Evolutionary conservation across 2,329 filamentous ascomycete species (phyloP), one percentile per base, ranked within the genome.

Genomic region (Pseudopyrenochaeta lycopersici): DNA sequence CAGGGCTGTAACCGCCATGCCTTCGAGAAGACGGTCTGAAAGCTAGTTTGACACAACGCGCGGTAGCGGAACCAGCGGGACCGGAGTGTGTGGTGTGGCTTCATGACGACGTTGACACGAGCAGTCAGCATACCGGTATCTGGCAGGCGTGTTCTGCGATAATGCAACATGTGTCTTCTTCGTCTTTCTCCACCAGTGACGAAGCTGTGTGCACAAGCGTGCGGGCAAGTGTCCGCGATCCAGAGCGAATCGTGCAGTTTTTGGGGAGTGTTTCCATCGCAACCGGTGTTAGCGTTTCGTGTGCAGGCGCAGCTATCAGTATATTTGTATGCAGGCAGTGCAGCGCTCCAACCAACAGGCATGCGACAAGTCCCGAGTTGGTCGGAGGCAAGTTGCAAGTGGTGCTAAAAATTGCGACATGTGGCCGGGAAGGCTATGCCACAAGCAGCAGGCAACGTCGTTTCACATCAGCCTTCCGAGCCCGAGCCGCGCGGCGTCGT

Each of bases 381-480:
- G 18, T 39, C 36, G 36, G 36, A 27, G n/a, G n/a, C 21, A 15
- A 29, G 21, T 6, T 38, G 32, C 21, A 15, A 38, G 31, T 35
- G 20, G 41, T 43, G 32, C 56, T 54, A 56, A 54, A 54, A 53
- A 62, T 62, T 62, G 59, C 59, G 59, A 54, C 46, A 60, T 56
- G 52, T 15, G 46, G 29, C 52, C 36, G 61, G 62, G 57, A 51
- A 29, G 43, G 20, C 61, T 60, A 58, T 31, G 40, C 57, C 54
- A 36, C 15, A 52, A 50, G 36, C 52, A 46, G 54, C 35, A 39
- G 31, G 32, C 48, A 45, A 43, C 54, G 36, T 44, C 54, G 57
- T 56, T 58, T 60, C 59, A 64, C 55, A 54, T 63, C 54, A 56
- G 54, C 56, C 52, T 60, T 54, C 55, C 57, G 60, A 55, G 42